These are phyloP conservation scores for Paramecium pentaurelia DNA, from an alignment of 73 alveolate genomes.

Conservation along the genomic window DNA sequence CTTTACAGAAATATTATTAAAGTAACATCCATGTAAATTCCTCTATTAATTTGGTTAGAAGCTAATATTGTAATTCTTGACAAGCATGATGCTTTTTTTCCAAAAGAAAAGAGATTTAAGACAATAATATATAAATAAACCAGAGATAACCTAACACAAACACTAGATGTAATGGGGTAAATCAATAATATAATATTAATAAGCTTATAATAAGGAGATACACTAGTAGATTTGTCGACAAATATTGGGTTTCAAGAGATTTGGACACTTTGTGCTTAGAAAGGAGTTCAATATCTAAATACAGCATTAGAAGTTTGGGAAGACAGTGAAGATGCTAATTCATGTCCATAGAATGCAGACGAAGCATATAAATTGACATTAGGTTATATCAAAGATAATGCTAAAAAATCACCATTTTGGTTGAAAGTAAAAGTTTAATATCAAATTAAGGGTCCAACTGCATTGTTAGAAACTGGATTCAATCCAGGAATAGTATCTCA, in stretches of 20 bases:
- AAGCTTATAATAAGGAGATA: constrained; percentile 10
- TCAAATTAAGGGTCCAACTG: neutral
- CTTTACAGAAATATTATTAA: neutral
- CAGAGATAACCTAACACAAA: neutral
- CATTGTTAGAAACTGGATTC: constrained; percentile 2
- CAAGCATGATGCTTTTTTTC: neutral
- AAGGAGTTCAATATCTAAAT: neutral
- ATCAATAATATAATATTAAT: neutral
- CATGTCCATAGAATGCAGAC: neutral
- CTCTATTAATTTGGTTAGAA: neutral
- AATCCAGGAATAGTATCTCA: neutral
- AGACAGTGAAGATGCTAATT: neutral
- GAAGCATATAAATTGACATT: constrained; percentile 6
- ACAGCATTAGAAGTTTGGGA: constrained; percentile 32
- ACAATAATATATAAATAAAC: neutral
- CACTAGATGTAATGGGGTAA: neutral
- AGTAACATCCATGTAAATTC: neutral
- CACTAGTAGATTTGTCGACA: neutral
- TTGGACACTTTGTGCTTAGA: neutral
- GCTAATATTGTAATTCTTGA: constrained; percentile 26
- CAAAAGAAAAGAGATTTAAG: neutral
- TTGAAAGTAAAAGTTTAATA: neutral
- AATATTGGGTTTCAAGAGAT: neutral
- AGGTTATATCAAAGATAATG: neutral
- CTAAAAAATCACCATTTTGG: neutral